Percentiles rank a stretch among this genome's conserved stretches.
phyloP scores from a whole-genome alignment of 768 basidiomycete species.

The Kwoniella dendrophila region DNA sequence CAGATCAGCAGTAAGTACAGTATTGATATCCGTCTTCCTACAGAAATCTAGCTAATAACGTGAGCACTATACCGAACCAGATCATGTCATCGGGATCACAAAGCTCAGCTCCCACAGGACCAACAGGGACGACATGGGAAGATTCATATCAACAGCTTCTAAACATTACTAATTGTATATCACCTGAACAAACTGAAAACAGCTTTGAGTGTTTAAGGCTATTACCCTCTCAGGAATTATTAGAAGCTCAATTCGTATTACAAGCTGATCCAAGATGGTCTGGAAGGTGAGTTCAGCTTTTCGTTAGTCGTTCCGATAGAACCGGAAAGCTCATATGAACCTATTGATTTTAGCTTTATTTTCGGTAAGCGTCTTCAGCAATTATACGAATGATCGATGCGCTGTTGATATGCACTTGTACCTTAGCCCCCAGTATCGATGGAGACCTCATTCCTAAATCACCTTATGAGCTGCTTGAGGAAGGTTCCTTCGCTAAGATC shows the following conservation, averaged over 20 bases:
- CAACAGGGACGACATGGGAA: slow-evolving; percentile 29
- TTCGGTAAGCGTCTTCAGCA: slow-evolving; percentile 18
- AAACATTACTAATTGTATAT: slow-evolving; percentile 35
- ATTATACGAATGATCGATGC: not conserved
- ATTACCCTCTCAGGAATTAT: slow-evolving; percentile 3
- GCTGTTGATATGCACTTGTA: not conserved
- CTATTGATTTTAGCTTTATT: slow-evolving; percentile 27
- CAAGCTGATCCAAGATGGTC: not conserved
- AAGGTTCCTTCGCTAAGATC: slow-evolving; percentile 43
- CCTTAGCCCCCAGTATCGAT: slow-evolving; percentile 46
- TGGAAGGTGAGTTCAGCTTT: not conserved
- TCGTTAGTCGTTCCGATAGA: not conserved
- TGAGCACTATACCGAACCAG: not conserved
- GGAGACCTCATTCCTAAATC: slow-evolving; percentile 45
- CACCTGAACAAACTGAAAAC: slow-evolving; percentile 5
- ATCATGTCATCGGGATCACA: slow-evolving; percentile 39
- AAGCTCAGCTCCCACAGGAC: slow-evolving; percentile 18
- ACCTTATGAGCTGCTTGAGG: slow-evolving; percentile 40
- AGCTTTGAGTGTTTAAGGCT: slow-evolving; percentile 43
- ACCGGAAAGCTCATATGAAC: not conserved
- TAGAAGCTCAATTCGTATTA: not conserved
- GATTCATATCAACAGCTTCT: slow-evolving; percentile 37
- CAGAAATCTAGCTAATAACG: not conserved
- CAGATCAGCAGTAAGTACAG: slow-evolving; percentile 17
- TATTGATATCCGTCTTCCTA: not conserved